A percentile compares a stretch with the other conserved stretches of the same genome.
Evolutionary conservation across 163 green algal species (phyloP).

Genomic region (Chloromonas sp.): DNA sequence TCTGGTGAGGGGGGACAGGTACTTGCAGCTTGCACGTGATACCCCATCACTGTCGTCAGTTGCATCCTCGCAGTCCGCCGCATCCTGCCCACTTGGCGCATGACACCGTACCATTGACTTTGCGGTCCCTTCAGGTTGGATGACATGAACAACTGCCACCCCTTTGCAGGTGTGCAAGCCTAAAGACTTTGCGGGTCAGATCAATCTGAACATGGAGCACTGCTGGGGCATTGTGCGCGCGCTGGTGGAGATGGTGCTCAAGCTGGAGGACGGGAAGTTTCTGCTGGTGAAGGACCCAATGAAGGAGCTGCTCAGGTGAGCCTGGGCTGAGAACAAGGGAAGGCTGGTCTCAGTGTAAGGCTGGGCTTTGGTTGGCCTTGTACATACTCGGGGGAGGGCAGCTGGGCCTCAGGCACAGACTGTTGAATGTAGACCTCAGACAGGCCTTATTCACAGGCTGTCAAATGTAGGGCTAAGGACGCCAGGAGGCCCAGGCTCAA

Average conservation of each 20-base stretch:
- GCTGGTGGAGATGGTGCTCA: constrained; percentile 72
- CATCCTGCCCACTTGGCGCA: too few relatives aligned
- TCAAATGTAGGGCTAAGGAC: too few relatives aligned
- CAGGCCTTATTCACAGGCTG: too few relatives aligned
- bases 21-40: too few relatives aligned
- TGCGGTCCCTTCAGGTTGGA: too few relatives aligned
- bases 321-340: neutral
- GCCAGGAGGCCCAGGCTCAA: too few relatives aligned
- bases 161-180: constrained; percentile 82
- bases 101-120: too few relatives aligned
- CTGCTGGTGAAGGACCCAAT: constrained; percentile 88
- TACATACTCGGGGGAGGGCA: neutral
- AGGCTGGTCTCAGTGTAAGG: neutral
- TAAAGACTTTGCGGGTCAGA: constrained; percentile 88
- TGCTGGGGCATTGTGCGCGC: constrained; percentile 91
- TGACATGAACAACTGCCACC: too few relatives aligned
- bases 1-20: too few relatives aligned
- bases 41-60: too few relatives aligned
- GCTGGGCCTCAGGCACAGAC: neutral
- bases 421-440: neutral
- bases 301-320: constrained; percentile 48
- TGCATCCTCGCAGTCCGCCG: too few relatives aligned
- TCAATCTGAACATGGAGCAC: constrained; percentile 93
- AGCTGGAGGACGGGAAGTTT: constrained; percentile 86
- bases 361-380: constrained; percentile 1